These are phyloP conservation scores for Trichoderma pleuroti DNA, from an alignment of 2,329 filamentous ascomycete species.

Conservation along the genomic window DNA sequence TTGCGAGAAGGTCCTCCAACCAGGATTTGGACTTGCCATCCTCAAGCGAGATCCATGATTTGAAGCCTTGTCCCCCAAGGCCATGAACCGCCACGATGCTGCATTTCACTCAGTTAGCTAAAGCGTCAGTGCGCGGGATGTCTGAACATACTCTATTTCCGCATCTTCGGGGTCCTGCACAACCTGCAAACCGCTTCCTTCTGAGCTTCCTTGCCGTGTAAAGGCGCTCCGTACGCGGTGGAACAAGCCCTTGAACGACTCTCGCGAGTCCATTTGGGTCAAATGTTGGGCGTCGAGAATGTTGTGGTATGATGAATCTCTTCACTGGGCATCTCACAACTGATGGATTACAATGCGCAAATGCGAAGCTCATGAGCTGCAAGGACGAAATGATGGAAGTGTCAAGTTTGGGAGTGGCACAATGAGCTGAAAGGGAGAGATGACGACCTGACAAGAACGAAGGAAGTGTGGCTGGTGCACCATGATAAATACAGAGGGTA, in stretches of 20 bases:
- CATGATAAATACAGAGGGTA: neutral
- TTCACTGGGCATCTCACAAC: neutral
- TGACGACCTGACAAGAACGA: neutral
- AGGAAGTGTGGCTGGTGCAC: constrained; percentile 14
- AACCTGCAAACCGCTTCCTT: constrained; percentile 23
- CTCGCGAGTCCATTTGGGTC: constrained; percentile 23
- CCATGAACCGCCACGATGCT: constrained; percentile 31
- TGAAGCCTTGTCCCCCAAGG: constrained; percentile 28
- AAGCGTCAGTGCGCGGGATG: neutral
- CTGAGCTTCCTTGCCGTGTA: constrained; percentile 21
- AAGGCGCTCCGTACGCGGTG: constrained; percentile 26
- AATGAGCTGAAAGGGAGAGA: neutral
- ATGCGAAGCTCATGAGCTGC: neutral
- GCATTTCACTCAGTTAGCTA: neutral
- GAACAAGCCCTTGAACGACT: constrained; percentile 25
- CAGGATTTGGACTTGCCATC: constrained; percentile 25
- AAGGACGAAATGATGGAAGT: neutral
- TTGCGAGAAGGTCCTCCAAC: constrained; percentile 26
- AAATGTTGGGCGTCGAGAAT: neutral
- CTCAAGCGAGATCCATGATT: constrained; percentile 26
- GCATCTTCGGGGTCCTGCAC: constrained; percentile 25
- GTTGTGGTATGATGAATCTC: neutral
- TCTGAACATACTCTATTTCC: constrained; percentile 25
- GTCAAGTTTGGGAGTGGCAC: neutral
- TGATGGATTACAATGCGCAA: neutral